Conservation (phyloP, 2,329 filamentous ascomycete genomes). For the Colletotrichum gloeosporioides region DNA sequence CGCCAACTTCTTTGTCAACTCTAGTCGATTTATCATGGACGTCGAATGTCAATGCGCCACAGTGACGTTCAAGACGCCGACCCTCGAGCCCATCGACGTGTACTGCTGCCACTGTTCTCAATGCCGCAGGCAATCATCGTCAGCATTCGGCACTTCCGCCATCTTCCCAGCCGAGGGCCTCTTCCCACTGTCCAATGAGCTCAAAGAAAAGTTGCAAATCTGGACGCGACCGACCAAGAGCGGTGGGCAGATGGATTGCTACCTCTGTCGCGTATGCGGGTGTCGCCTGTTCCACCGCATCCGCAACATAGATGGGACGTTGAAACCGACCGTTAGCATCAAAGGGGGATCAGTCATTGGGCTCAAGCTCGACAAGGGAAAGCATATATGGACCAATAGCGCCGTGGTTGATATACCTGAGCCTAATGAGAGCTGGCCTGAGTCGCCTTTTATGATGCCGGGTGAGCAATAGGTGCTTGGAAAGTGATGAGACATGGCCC, state of each 20-base stretch:
- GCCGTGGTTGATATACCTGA: conserved; percentile 50
- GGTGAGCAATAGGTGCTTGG: not conserved
- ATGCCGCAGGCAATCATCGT: conserved; percentile 49
- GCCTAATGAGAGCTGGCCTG: conserved; percentile 23
- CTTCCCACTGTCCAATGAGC: conserved; percentile 41
- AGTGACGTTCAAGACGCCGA: conserved; percentile 40
- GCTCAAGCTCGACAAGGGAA: conserved; percentile 41
- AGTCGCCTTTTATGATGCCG: conserved; percentile 7
- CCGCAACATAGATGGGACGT: conserved; percentile 40
- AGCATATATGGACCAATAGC: conserved; percentile 50
- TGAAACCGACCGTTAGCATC: conserved; percentile 42
- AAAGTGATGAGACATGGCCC: not conserved
- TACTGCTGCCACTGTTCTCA: conserved; percentile 53
- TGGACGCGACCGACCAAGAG: conserved; percentile 44
- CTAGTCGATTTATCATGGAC: conserved; percentile 20
- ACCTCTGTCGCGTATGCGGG: conserved; percentile 47
- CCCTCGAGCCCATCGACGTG: conserved; percentile 37
- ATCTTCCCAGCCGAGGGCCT: conserved; percentile 45
- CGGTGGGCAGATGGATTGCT: conserved; percentile 48
- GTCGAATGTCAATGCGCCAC: conserved; percentile 45
- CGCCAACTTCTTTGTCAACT: not conserved
- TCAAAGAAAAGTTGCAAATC: conserved; percentile 35
- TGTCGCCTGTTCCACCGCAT: conserved; percentile 52
- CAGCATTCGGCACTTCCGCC: conserved; percentile 51
- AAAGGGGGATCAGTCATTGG: conserved; percentile 53